Percentiles rank a stretch among this genome's conserved stretches.
These are phyloP conservation scores for Psilocybe cubensis DNA, from an alignment of 768 basidiomycete genomes.

Conservation along the genomic window DNA sequence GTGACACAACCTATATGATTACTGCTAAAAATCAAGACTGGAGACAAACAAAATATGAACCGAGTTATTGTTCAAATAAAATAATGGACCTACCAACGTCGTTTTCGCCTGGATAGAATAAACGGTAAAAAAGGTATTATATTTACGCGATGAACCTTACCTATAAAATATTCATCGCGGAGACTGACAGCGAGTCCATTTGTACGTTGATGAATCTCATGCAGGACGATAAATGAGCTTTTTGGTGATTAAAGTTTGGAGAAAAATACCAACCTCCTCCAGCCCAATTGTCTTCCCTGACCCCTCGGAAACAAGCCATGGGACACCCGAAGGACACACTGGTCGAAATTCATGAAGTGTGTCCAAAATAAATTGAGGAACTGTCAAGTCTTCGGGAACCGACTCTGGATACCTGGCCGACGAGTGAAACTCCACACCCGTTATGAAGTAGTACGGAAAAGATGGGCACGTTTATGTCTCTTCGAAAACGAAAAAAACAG, in stretches of 20 bases:
- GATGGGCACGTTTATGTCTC: too few relatives aligned
- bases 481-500: too few relatives aligned
- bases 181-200: conserved; percentile 5
- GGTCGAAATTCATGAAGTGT: conserved; percentile 4
- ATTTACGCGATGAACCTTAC: not conserved
- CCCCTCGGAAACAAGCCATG: conserved; percentile 10
- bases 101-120: not conserved
- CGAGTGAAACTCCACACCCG: conserved; percentile 7
- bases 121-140: too few relatives aligned
- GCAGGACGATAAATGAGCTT: not conserved
- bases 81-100: not conserved
- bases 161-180: conserved; percentile 1
- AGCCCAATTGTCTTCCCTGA: not conserved
- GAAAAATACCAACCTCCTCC: conserved; percentile 2
- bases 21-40: conserved; percentile 10
- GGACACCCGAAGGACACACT: not conserved
- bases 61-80: too few relatives aligned
- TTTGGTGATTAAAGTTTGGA: not conserved
- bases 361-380: conserved; percentile 13
- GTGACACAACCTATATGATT: conserved; percentile 10
- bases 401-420: not conserved
- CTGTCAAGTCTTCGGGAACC: conserved; percentile 6
- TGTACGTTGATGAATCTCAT: conserved; percentile 1
- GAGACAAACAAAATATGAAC: not conserved
- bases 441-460: too few relatives aligned